Percentiles rank a stretch among this genome's conserved stretches.
Evolutionary conservation across 257 asterid species (phyloP).

Genomic region (Solanum megistacrolobum): DNA sequence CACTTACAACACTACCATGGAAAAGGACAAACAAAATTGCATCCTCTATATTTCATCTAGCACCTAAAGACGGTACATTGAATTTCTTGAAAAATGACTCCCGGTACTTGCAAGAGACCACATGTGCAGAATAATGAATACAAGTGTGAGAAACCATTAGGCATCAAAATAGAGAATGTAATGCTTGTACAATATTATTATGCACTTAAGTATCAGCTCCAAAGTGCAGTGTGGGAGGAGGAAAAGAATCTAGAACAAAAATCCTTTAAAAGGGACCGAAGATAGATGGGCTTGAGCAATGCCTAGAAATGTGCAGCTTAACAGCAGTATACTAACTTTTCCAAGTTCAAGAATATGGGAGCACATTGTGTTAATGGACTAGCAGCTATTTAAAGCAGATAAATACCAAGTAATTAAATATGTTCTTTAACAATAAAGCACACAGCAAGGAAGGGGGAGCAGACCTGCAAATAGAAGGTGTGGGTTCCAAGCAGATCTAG

Average conservation of each 20-base stretch:
- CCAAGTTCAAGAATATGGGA: neutral
- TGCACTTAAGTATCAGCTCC: neutral
- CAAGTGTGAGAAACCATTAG: neutral
- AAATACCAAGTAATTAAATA: neutral
- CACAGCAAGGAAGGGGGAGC: neutral
- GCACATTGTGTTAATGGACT: neutral
- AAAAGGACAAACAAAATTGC: neutral
- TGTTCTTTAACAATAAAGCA: neutral
- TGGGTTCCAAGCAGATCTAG: neutral
- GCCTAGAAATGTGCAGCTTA: neutral
- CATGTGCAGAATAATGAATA: neutral
- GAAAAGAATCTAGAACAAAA: neutral
- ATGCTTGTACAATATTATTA: neutral
- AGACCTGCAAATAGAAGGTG: neutral
- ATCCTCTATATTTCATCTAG: neutral
- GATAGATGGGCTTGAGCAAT: neutral
- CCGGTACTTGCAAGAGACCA: neutral
- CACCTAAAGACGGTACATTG: neutral
- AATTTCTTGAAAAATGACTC: neutral
- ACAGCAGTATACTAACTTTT: neutral
- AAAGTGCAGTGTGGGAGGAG: neutral
- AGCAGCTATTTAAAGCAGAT: neutral
- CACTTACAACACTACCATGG: neutral
- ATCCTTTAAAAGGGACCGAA: neutral
- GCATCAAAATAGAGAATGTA: neutral